Evolutionary conservation across 78 protist species (phyloP).

Genomic region (Dictyostelium capitatum): DNA sequence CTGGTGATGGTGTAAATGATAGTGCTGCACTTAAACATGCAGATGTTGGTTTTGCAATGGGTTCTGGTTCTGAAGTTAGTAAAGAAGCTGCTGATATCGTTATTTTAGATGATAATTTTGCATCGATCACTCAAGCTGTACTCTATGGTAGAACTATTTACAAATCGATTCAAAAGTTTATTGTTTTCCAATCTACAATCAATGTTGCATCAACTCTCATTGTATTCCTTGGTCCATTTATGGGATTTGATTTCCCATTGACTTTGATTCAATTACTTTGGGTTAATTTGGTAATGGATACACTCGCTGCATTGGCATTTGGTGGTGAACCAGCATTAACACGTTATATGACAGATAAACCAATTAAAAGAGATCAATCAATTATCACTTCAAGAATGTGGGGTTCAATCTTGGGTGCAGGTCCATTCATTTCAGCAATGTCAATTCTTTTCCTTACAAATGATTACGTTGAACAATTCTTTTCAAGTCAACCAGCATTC

Average conservation of each 20-base stretch:
- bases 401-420: conserved; percentile 77
- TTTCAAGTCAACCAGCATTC: conserved; percentile 78
- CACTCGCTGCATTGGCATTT: conserved; percentile 95
- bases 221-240: conserved; percentile 89
- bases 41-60: conserved; percentile 96
- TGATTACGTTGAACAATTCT: conserved; percentile 40
- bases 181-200: conserved; percentile 92
- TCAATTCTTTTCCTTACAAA: conserved; percentile 55
- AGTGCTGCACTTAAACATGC: conserved; percentile 92
- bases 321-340: conserved; percentile 93
- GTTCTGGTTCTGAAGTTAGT: conserved; percentile 93
- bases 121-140: conserved; percentile 91
- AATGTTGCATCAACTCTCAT: conserved; percentile 90
- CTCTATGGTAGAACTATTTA: conserved; percentile 90
- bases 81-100: conserved; percentile 96
- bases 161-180: conserved; percentile 90
- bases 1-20: conserved; percentile 96
- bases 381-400: conserved; percentile 85
- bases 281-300: conserved; percentile 96
- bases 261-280: conserved; percentile 93
- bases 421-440: conserved; percentile 77
- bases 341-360: conserved; percentile 84
- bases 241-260: conserved; percentile 89
- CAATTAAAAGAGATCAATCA: conserved; percentile 79
- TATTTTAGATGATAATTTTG: conserved; percentile 95